phyloP scores from a whole-genome alignment of 2,329 filamentous ascomycete species.

The Gremmenia infestans region DNA sequence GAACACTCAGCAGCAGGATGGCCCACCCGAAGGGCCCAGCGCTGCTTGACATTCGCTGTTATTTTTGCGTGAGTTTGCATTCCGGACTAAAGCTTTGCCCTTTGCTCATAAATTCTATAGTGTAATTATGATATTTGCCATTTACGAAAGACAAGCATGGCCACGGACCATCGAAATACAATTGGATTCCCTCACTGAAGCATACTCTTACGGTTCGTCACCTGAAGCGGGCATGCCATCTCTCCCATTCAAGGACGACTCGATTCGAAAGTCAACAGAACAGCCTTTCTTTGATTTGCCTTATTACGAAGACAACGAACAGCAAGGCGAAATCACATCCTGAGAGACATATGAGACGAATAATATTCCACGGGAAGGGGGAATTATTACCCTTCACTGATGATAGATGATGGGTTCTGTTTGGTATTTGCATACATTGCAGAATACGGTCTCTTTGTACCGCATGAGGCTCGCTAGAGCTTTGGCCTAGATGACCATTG shows the following conservation, averaged over 20 bases:
- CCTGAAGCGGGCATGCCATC: conserved; percentile 15
- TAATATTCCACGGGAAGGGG: too few species aligned
- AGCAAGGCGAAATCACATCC: not conserved
- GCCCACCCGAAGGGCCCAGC: conserved; percentile 13
- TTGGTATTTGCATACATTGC: too few species aligned
- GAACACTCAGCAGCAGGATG: conserved; percentile 13
- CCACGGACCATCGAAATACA: conserved; percentile 2
- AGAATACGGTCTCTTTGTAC: too few species aligned
- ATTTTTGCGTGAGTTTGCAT: conserved; percentile 16
- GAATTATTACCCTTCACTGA: too few species aligned
- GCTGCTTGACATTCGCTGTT: conserved; percentile 18
- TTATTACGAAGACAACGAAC: not conserved
- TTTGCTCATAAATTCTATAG: conserved; percentile 9
- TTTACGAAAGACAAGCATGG: conserved; percentile 5
- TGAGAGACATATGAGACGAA: too few species aligned
- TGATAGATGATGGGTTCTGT: too few species aligned
- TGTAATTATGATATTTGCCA: conserved; percentile 11
- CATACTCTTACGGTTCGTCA: conserved; percentile 13
- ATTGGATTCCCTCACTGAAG: conserved; percentile 3
- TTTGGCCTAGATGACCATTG: too few species aligned
- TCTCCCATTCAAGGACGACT: conserved; percentile 16
- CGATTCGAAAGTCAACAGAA: conserved; percentile 9
- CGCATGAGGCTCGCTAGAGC: too few species aligned
- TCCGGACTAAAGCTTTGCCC: not conserved
- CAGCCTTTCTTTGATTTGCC: conserved; percentile 11